Evolutionary conservation across 2,329 filamentous ascomycete genomes (phyloP).

Genomic region (Graphiopsis chlorocephala): DNA sequence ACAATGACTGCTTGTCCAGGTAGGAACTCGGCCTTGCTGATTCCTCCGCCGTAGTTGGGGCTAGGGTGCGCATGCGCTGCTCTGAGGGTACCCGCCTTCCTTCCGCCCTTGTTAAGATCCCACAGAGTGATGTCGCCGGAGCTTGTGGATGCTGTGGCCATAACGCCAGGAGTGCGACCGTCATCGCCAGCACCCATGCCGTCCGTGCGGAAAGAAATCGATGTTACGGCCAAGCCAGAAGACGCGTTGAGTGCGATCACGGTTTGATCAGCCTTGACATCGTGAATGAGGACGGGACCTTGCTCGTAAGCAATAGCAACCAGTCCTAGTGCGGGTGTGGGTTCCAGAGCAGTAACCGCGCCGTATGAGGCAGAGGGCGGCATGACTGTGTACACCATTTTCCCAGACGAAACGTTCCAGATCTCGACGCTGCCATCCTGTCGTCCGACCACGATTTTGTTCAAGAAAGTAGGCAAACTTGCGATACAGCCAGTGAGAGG

Average conservation of each 20-base stretch:
- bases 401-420: slow-evolving; percentile 92
- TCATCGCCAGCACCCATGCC: slow-evolving; percentile 84
- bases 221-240: slow-evolving; percentile 64
- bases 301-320: slow-evolving; percentile 83
- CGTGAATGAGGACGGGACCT: slow-evolving; percentile 75
- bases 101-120: slow-evolving; percentile 88
- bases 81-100: slow-evolving; percentile 80
- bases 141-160: slow-evolving; percentile 79
- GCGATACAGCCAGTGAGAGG: slow-evolving; percentile 73
- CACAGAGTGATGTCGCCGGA: slow-evolving; percentile 92
- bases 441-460: slow-evolving; percentile 90
- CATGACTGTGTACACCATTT: slow-evolving; percentile 84
- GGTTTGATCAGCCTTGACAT: slow-evolving; percentile 74
- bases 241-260: slow-evolving; percentile 60
- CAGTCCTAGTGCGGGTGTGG: slow-evolving; percentile 78
- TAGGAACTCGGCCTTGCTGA: slow-evolving; percentile 87
- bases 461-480: slow-evolving; percentile 91
- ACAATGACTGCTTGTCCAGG: slow-evolving; percentile 84
- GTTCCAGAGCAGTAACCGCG: slow-evolving; percentile 80
- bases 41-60: slow-evolving; percentile 71
- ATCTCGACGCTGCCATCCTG: slow-evolving; percentile 90
- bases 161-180: slow-evolving; percentile 80
- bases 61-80: slow-evolving; percentile 79
- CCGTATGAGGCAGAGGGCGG: slow-evolving; percentile 71
- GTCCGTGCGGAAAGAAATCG: slow-evolving; percentile 87